A percentile compares a stretch with the other conserved stretches of the same genome.
phyloP scores from a whole-genome alignment of 768 basidiomycete species.

The Leccinum olivaceopallidum region DNA sequence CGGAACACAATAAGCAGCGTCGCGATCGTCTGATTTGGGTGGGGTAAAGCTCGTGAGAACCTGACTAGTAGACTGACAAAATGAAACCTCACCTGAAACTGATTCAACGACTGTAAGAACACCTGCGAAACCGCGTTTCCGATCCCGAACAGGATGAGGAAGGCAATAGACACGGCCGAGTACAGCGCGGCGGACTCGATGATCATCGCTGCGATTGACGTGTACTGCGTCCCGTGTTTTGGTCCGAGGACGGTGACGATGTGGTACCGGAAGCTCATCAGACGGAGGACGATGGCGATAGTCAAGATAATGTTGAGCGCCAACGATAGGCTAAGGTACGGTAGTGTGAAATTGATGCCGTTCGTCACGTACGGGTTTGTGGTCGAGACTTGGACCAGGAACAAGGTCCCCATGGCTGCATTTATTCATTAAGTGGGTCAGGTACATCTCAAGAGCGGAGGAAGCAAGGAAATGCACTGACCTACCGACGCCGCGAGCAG shows the following conservation, averaged over 20 bases:
- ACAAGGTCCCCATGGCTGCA: background rate
- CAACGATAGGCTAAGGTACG: slow-evolving; percentile 32
- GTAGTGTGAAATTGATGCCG: slow-evolving; percentile 1
- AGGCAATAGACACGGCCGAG: background rate
- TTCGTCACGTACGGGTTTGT: background rate
- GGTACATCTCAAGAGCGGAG: background rate
- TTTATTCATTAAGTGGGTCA: background rate
- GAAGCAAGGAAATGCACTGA: background rate
- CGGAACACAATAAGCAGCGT: background rate
- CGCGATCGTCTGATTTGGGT: background rate
- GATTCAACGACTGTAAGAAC: background rate
- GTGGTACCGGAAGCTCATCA: slow-evolving; percentile 24
- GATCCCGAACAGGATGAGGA: background rate
- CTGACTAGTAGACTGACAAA: background rate
- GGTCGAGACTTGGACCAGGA: background rate
- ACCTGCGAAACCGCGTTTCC: background rate
- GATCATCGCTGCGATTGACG: slow-evolving; percentile 35
- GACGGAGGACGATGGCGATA: slow-evolving; percentile 17
- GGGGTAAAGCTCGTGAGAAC: background rate
- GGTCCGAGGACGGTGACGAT: slow-evolving; percentile 21
- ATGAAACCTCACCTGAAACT: background rate
- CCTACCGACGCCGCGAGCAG: background rate
- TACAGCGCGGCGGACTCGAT: slow-evolving; percentile 38
- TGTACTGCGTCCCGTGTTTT: slow-evolving; percentile 27
- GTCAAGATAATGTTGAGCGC: slow-evolving; percentile 36